Evolutionary conservation across 805 yeast species (phyloP).

Genomic region (Nakazawaea ernobii): DNA sequence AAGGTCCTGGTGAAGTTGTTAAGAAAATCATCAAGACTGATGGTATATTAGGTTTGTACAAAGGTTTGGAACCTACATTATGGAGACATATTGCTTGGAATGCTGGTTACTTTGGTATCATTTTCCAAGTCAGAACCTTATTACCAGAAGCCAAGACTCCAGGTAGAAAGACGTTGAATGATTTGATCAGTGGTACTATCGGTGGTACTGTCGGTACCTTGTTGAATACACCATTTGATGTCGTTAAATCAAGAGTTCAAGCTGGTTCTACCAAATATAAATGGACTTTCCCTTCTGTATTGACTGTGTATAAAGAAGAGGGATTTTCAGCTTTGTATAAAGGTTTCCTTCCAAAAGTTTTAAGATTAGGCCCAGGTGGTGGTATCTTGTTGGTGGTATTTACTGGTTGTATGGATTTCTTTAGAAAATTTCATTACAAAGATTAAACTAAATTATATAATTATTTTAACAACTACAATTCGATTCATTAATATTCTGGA

Average conservation of each 20-base stretch:
- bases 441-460: constrained; percentile 9
- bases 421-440: constrained; percentile 49
- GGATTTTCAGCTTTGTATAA: constrained; percentile 89
- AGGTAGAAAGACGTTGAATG: constrained; percentile 75
- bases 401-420: constrained; percentile 91
- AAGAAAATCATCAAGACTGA: constrained; percentile 63
- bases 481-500: constrained; percentile 1
- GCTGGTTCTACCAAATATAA: constrained; percentile 84
- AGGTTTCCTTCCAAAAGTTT: constrained; percentile 95
- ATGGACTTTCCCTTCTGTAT: constrained; percentile 84
- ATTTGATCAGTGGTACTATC: constrained; percentile 85
- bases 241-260: constrained; percentile 95
- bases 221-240: constrained; percentile 94
- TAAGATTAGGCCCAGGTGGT: constrained; percentile 99
- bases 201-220: constrained; percentile 98
- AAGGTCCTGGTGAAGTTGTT: constrained; percentile 80
- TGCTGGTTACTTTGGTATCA: constrained; percentile 95
- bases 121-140: constrained; percentile 74
- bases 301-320: constrained; percentile 78
- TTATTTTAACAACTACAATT: constrained; percentile 4
- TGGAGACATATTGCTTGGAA: constrained; percentile 98
- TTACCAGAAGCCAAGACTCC: constrained; percentile 73
- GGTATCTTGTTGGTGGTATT: constrained; percentile 97
- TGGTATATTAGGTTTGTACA: constrained; percentile 81
- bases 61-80: constrained; percentile 93